Base-by-base conservation (phyloP, 305 asterid genomes). In the Fraxinus floribunda region DNA sequence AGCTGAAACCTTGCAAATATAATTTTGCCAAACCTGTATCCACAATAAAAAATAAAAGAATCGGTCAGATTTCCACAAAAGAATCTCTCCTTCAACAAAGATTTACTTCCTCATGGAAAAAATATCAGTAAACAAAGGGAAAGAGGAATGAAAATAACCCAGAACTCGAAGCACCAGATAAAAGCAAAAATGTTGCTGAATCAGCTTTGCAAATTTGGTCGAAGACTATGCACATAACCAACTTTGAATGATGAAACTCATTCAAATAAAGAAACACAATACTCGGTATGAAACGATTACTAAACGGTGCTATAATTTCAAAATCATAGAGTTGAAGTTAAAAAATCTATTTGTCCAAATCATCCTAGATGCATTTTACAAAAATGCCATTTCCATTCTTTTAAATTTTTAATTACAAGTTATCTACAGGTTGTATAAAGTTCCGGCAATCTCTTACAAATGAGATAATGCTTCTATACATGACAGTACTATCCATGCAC, bases 1-100 rank as follows among this genome's bases (percentile, higher is more conserved):
- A n/a, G 79, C 80, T 15, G 97, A 88, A 22, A 88, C 87, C 0
- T 79, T 84, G 89, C 99, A 96, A 0, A 89, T 91, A 68, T 93
- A 96, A 68, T 89, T 92, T 87, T 85, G 90, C 98, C 98, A 96
- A 24, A 90, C 94, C 99, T 95, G 89, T 9, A 77, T 57, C 30
- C 76, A 64, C 24, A 36, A 41, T 1, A 49, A 10, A 44, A 2
- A 44, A 41, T 8, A 41, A 38, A 10, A 26, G 75, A 7, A 75
- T 32, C 15, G 3, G 26, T 52, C 34, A n/a, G 10, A n/a, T 8
- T 55, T 52, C 49, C 68, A 0, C 26, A 1, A 57, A 57, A 30
- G 26, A 57, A 57, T 57, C 10, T 16, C 7, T 57, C 5, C 68
- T 57, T 57, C 68, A 1, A 1, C 9, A 57, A n/a, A 16, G 0